Evolutionary conservation across 345 rosid species (phyloP), one percentile per base, ranked within the genome.

Genomic region (Gynandropsis gynandra): DNA sequence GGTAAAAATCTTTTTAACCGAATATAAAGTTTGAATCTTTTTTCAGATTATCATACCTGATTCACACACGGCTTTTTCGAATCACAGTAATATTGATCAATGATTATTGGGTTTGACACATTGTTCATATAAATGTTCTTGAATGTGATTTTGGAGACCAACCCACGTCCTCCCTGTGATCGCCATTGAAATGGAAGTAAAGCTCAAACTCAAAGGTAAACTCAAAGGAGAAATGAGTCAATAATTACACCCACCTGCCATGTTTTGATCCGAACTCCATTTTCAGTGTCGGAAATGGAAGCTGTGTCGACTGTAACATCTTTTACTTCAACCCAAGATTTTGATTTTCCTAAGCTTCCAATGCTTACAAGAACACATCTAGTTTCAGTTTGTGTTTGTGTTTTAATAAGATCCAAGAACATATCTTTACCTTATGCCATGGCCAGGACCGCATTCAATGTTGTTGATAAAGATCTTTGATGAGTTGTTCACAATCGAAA

Each of bases 401-500:
- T 47, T 21, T 45, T n/a, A n/a, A n/a, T n/a, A n/a, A n/a, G n/a
- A n/a, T n/a, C n/a, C n/a, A n/a, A n/a, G n/a, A n/a, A n/a, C n/a
- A n/a, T n/a, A n/a, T n/a, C n/a, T n/a, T 61, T 68, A 90, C 96
- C 98, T 90, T 63, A 90, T 82, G 55, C 98, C 96, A 55, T 90
- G 96, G 56, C 98, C 98, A 69, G 98, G 95, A n/a, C 98, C 96
- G 54, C 98, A 90, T 7, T 51, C 60, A 55, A 82, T 47, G 61
- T 79, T 77, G 51, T 61, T 76, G 66, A 90, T 71, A 37, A 42
- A 69, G 67, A 90, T 79, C 66, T 62, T 61, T 7, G 98, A 80
- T 33, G 98, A 82, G 63, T 87, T 79, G 57, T 70, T 63, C 1
- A 82, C 95, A 10, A 90, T 82, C n/a, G 98, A 90, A 59, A 90